A percentile compares a stretch with the other conserved stretches of the same genome.
Conservation (phyloP, 805 yeast species). For the Tetrapisispora taiwanensis region DNA sequence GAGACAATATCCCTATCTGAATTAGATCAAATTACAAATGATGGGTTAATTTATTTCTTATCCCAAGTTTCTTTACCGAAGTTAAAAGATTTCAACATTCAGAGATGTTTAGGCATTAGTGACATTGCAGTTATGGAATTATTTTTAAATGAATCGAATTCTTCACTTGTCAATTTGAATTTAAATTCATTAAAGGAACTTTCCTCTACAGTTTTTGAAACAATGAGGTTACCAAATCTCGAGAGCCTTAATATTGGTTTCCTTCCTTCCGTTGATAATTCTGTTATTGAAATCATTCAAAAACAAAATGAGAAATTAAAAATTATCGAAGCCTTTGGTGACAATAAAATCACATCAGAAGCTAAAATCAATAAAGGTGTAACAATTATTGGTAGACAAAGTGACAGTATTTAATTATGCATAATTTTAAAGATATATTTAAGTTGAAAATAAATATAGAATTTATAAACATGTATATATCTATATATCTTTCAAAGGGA, state of each 20-base stretch:
- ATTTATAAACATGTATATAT: too few relatives aligned
- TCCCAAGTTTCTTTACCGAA: slow-evolving; percentile 40
- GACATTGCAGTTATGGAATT: slow-evolving; percentile 54
- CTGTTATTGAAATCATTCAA: slow-evolving; percentile 46
- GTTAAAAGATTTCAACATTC: slow-evolving; percentile 47
- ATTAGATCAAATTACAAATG: slow-evolving; percentile 59
- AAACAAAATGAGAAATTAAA: slow-evolving; percentile 50
- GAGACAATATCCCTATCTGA: slow-evolving; percentile 47
- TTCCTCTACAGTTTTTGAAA: slow-evolving; percentile 40
- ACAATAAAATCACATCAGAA: slow-evolving; percentile 52
- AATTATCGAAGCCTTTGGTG: slow-evolving; percentile 72
- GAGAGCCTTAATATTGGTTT: slow-evolving; percentile 71
- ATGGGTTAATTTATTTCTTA: slow-evolving; percentile 53
- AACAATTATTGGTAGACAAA: slow-evolving; percentile 64
- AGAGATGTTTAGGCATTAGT: slow-evolving; percentile 55
- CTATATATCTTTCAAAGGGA: too few relatives aligned
- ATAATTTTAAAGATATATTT: neutral
- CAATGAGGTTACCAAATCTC: slow-evolving; percentile 46
- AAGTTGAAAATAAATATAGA: neutral
- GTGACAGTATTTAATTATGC: slow-evolving; percentile 40
- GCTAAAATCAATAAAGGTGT: slow-evolving; percentile 46
- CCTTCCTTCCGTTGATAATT: slow-evolving; percentile 66
- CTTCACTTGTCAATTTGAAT: slow-evolving; percentile 57
- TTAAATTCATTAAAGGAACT: slow-evolving; percentile 63
- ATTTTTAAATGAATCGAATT: slow-evolving; percentile 45